Percentiles rank a stretch among this genome's conserved stretches.
Conservation (phyloP, 1,284 basidiomycete genomes). For the Mycosarcoma maydis region DNA sequence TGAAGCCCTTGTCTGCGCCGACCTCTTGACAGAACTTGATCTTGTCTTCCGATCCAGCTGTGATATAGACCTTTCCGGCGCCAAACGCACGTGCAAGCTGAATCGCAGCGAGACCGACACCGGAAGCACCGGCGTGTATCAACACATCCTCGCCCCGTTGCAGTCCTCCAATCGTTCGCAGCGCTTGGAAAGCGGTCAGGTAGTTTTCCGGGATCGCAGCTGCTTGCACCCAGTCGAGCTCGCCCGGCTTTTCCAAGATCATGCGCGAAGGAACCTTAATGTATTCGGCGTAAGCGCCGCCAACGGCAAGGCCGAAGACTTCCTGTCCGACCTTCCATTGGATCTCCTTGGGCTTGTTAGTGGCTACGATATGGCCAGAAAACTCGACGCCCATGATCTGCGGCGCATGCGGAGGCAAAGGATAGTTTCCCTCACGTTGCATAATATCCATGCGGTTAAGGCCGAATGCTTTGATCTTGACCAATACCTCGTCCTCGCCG, state of each 20-base stretch:
- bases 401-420: slow-evolving; percentile 80
- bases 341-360: slow-evolving; percentile 68
- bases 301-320: slow-evolving; percentile 79
- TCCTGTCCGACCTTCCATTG: slow-evolving; percentile 77
- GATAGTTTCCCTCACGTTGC: slow-evolving; percentile 68
- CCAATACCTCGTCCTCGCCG: slow-evolving; percentile 75
- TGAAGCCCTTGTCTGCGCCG: slow-evolving; percentile 78
- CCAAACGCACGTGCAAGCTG: slow-evolving; percentile 82
- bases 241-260: slow-evolving; percentile 78
- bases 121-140: slow-evolving; percentile 77
- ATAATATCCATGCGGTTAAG: slow-evolving; percentile 66
- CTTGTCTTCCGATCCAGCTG: slow-evolving; percentile 86
- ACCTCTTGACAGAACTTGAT: slow-evolving; percentile 76
- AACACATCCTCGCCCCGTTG: slow-evolving; percentile 80
- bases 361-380: slow-evolving; percentile 69
- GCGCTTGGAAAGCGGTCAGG: slow-evolving; percentile 64
- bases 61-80: slow-evolving; percentile 71
- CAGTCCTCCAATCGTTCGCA: slow-evolving; percentile 39
- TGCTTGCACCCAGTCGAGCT: slow-evolving; percentile 81
- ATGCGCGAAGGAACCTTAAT: slow-evolving; percentile 77
- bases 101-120: slow-evolving; percentile 89
- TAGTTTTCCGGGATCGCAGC: slow-evolving; percentile 63
- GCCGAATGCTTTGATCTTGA: slow-evolving; percentile 68
- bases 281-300: slow-evolving; percentile 90
- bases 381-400: slow-evolving; percentile 91